These are phyloP conservation scores for Globisporangium paddicum DNA, from an alignment of 352 stramenopile genomes.

Conservation along the genomic window DNA sequence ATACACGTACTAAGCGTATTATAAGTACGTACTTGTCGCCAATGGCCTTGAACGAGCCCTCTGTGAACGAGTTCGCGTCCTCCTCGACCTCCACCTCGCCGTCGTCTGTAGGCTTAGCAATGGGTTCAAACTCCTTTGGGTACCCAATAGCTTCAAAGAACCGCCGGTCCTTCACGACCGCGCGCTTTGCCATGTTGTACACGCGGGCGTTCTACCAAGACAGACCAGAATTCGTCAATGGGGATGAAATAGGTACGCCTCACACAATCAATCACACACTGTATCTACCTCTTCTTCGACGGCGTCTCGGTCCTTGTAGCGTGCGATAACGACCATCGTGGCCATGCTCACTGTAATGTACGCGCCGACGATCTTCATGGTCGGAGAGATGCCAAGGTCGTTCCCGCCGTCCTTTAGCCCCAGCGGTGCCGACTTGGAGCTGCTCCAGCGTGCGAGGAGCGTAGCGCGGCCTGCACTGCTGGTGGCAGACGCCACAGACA, in stretches of 20 bases:
- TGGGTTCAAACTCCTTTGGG: conserved; percentile 59
- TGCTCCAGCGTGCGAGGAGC: conserved; percentile 11
- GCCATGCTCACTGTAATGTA: conserved; percentile 58
- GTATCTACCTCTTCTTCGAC: conserved; percentile 59
- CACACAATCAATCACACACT: background rate
- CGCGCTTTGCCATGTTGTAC: conserved; percentile 74
- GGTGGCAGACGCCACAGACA: background rate
- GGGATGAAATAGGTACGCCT: background rate
- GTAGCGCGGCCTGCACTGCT: background rate
- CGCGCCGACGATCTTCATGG: conserved; percentile 45
- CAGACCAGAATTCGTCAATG: background rate
- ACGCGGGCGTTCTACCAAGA: conserved; percentile 46
- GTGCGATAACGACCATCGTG: conserved; percentile 48
- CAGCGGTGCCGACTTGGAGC: conserved; percentile 23
- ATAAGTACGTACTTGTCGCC: conserved; percentile 52
- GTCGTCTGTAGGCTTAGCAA: background rate
- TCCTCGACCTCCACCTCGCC: conserved; percentile 7
- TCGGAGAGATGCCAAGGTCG: conserved; percentile 28
- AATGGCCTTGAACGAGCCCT: conserved; percentile 45
- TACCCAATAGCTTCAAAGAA: conserved; percentile 73
- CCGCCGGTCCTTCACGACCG: conserved; percentile 66
- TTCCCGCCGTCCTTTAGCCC: conserved; percentile 39
- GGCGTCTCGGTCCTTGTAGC: conserved; percentile 50
- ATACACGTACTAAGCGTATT: no score
- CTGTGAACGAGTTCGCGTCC: conserved; percentile 7